Conservation (phyloP, 2,329 filamentous ascomycete genomes). For the Botryotinia narcissicola region DNA sequence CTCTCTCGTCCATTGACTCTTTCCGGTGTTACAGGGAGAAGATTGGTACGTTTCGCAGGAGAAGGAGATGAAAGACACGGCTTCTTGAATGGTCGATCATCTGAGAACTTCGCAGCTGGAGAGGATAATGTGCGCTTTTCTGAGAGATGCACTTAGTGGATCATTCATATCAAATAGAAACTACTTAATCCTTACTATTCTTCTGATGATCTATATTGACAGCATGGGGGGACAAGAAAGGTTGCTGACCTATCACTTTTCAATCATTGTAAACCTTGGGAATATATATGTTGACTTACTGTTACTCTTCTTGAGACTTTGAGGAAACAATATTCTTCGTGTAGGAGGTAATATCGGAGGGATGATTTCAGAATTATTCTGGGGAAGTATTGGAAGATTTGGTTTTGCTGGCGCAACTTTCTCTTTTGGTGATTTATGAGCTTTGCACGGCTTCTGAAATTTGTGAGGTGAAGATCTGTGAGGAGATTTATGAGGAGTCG, state of each 20-base stretch:
- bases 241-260: not conserved
- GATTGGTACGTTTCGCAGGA: not conserved
- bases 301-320: not conserved
- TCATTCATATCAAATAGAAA: not conserved
- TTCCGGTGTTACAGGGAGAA: not conserved
- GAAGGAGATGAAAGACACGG: not conserved
- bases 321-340: not conserved
- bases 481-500: not conserved
- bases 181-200: not conserved
- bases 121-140: not conserved
- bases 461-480: not conserved
- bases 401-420: not conserved
- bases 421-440: not conserved
- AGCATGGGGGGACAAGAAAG: not conserved
- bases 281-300: not conserved
- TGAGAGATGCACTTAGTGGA: not conserved
- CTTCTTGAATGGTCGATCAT: not conserved
- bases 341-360: not conserved
- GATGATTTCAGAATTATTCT: not conserved
- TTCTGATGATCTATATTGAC: not conserved
- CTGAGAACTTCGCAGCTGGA: not conserved
- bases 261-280: no score
- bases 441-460: not conserved
- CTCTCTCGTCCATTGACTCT: no score
- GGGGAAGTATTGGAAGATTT: not conserved